Percentiles rank a stretch among this genome's conserved stretches.
Evolutionary conservation across 495 filamentous ascomycete genomes (phyloP).

Genomic region (Aspergillus funiculosus): DNA sequence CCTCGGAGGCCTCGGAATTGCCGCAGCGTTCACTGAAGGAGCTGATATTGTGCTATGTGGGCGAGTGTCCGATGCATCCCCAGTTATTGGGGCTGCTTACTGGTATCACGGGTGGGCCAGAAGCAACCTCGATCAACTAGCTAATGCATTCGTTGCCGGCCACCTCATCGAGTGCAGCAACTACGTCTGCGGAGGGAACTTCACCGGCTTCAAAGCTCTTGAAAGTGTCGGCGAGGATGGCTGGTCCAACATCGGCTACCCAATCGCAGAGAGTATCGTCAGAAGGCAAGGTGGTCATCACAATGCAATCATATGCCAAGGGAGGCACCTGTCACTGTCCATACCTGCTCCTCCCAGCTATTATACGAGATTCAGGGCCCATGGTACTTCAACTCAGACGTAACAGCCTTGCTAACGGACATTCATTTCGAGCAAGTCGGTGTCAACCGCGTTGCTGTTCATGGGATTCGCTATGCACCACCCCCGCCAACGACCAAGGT

Average conservation of each 20-base stretch:
- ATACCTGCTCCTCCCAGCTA: slow-evolving; percentile 50
- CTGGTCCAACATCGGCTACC: slow-evolving; percentile 50
- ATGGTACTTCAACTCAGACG: slow-evolving; percentile 53
- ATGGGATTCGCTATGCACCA: slow-evolving; percentile 37
- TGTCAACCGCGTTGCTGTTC: slow-evolving; percentile 34
- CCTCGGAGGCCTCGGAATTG: slow-evolving; percentile 48
- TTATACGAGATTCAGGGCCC: slow-evolving; percentile 58
- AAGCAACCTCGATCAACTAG: slow-evolving; percentile 42
- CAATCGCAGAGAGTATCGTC: slow-evolving; percentile 53
- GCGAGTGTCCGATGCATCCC: slow-evolving; percentile 50
- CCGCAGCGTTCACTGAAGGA: slow-evolving; percentile 42
- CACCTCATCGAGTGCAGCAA: slow-evolving; percentile 53
- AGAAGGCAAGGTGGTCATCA: slow-evolving; percentile 44
- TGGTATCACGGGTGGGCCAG: slow-evolving; percentile 47
- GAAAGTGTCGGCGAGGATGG: slow-evolving; percentile 24
- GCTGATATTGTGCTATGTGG: slow-evolving; percentile 56
- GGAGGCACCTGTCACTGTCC: slow-evolving; percentile 39
- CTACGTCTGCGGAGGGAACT: slow-evolving; percentile 55
- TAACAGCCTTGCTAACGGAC: slow-evolving; percentile 46
- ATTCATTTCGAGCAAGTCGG: slow-evolving; percentile 38
- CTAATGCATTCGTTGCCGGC: slow-evolving; percentile 48
- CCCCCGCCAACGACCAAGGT: slow-evolving; percentile 51
- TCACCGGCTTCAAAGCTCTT: slow-evolving; percentile 48
- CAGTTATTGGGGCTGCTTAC: slow-evolving; percentile 46
- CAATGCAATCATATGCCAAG: slow-evolving; percentile 32